Percentiles rank a stretch among this genome's conserved stretches.
These are phyloP conservation scores for Sarocladium oryzae DNA, from an alignment of 2,329 filamentous ascomycete genomes.

Conservation along the genomic window DNA sequence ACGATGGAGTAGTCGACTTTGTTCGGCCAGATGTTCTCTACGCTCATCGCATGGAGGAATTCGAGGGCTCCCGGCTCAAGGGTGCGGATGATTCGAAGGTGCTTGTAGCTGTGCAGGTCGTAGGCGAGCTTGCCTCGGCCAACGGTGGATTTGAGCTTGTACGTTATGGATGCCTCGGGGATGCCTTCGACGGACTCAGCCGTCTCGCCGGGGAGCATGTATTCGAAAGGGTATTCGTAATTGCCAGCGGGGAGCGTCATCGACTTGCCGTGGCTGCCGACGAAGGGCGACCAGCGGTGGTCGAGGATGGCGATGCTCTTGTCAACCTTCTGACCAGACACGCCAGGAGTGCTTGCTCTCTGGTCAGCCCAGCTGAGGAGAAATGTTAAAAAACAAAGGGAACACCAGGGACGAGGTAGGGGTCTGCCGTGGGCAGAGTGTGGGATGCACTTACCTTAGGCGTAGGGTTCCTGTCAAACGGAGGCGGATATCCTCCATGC, in stretches of 20 bases:
- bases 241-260: constrained; percentile 63
- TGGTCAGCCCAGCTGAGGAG: constrained; percentile 8
- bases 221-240: constrained; percentile 77
- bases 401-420: not conserved
- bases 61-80: constrained; percentile 70
- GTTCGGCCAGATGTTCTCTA: constrained; percentile 96
- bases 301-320: constrained; percentile 55
- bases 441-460: constrained; percentile 52
- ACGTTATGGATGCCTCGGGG: constrained; percentile 78
- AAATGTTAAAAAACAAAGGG: not conserved
- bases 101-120: constrained; percentile 75
- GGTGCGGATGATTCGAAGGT: constrained; percentile 70
- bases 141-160: constrained; percentile 85
- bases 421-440: constrained; percentile 6
- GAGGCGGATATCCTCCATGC: constrained; percentile 66
- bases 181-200: constrained; percentile 90
- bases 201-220: constrained; percentile 62
- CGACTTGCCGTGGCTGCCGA: constrained; percentile 48
- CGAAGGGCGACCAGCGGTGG: constrained; percentile 64
- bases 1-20: constrained; percentile 95
- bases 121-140: constrained; percentile 82
- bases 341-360: constrained; percentile 45
- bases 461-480: constrained; percentile 65
- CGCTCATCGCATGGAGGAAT: constrained; percentile 82
- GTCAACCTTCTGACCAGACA: constrained; percentile 54